Base-by-base conservation (phyloP, 768 basidiomycete genomes). In the Hygrophorus pudorinus region DNA sequence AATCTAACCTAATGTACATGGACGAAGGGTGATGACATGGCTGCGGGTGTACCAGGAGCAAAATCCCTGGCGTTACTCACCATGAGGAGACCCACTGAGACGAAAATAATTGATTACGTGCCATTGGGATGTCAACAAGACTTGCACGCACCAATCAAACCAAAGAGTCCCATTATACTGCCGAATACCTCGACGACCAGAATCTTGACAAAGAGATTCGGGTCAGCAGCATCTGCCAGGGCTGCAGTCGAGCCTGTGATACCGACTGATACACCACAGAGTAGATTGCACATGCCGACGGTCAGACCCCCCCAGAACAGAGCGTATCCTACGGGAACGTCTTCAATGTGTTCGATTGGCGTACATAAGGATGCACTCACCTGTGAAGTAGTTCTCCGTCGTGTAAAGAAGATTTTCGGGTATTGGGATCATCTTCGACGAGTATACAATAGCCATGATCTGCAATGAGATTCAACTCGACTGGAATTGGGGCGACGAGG, bases 361-460 rank as follows among this genome's bases (percentile, higher is more conserved):
- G 10, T 37, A 37, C 41, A 29, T 14, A 6, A 17, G 40, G 17
- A 30, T 17, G 29, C 7, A 35, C 20, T 12, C 46, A 80, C 89
- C 92, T 3, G 94, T 97, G 66, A 84, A 96, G 65, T 94, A 96
- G 65, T 97, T 97, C 48, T 81, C 71, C 9, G 72, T 71, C 0
- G 89, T 91, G 67, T 92, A 93, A 17, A 93, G 72, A 4, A 71
- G 60, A n/a, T 68, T 56, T 24, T 83, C 81, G 5, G 77, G 67
- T 2, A 91, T 72, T 4, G 66, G 53, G 12, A 61, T 62, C 32
- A 97, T 68, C 60, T 87, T 96, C 10, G 88, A 71, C 4, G 89
- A 90, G 65, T 91, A 99, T 34, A 99, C 89, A 52, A 98, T 99
- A 20, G 91, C 88, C 55, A 93, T 93, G 55, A 96, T 96, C 87